A percentile compares a stretch with the other conserved stretches of the same genome.
phyloP scores from a whole-genome alignment of 2,329 filamentous ascomycete species.

The Nothophoma quercina region DNA sequence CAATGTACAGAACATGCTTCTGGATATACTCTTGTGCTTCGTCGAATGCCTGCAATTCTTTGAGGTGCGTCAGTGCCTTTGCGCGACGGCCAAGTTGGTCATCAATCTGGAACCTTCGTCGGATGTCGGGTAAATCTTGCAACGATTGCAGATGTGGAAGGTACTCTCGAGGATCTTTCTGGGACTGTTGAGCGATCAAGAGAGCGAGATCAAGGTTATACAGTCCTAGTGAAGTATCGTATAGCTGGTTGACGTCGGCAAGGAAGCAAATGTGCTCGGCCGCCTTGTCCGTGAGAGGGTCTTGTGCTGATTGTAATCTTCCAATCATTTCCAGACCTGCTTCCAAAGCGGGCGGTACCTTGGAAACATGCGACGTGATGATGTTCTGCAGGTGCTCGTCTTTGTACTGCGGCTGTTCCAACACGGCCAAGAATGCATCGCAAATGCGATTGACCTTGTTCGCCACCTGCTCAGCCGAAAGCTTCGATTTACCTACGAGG shows the following conservation, averaged over 20 bases:
- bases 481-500: conserved; percentile 23
- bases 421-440: conserved; percentile 76
- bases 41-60: conserved; percentile 75
- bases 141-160: conserved; percentile 91
- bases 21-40: conserved; percentile 80
- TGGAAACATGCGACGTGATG: conserved; percentile 94
- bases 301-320: conserved; percentile 64
- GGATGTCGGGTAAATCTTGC: conserved; percentile 73
- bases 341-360: conserved; percentile 86
- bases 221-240: conserved; percentile 86
- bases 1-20: conserved; percentile 80
- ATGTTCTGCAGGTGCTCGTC: conserved; percentile 82
- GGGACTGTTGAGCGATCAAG: conserved; percentile 91
- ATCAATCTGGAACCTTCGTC: conserved; percentile 85
- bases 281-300: conserved; percentile 77
- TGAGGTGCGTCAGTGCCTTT: conserved; percentile 81
- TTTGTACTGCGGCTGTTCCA: conserved; percentile 63
- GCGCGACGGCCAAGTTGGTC: conserved; percentile 78
- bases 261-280: conserved; percentile 98
- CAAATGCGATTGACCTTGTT: conserved; percentile 88
- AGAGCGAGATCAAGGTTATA: conserved; percentile 92
- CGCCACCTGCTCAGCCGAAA: conserved; percentile 30
- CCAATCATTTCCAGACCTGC: conserved; percentile 83
- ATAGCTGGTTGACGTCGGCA: conserved; percentile 89
- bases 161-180: conserved; percentile 94